Percentiles rank a stretch among this genome's conserved stretches.
phyloP scores from a whole-genome alignment of 768 basidiomycete genomes.

The Boletus speciosus region DNA sequence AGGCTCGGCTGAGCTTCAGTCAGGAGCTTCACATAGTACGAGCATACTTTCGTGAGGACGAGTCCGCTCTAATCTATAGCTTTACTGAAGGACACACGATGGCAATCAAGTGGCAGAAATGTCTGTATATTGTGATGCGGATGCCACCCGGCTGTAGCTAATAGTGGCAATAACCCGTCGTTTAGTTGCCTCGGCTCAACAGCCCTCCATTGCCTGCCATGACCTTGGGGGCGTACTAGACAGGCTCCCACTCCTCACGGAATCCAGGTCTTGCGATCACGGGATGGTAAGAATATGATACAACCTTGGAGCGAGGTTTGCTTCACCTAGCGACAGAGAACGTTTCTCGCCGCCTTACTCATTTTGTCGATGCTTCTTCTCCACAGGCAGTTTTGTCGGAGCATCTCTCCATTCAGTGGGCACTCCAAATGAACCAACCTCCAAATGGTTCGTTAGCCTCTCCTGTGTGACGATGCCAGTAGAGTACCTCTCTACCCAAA shows the following conservation, averaged over 20 bases:
- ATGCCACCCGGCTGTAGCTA: slow-evolving; percentile 8
- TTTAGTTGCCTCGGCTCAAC: not conserved
- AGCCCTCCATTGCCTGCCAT: slow-evolving; percentile 1
- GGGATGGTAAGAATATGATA: not conserved
- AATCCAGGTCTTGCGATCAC: not conserved
- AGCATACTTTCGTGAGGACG: not conserved
- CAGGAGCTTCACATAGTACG: not conserved
- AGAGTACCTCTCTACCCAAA: not conserved
- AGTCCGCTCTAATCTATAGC: not conserved
- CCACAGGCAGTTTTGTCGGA: not conserved
- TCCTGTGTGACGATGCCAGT: not conserved
- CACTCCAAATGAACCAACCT: not conserved
- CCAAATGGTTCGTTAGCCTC: not conserved
- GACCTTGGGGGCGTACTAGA: not conserved
- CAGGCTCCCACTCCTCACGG: not conserved
- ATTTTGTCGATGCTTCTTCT: not conserved
- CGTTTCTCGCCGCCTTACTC: not conserved
- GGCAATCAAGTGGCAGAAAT: slow-evolving; percentile 3
- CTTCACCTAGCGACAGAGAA: not conserved
- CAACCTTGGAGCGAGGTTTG: not conserved
- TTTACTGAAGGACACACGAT: slow-evolving; percentile 2
- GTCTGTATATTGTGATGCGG: not conserved
- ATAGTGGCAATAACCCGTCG: not conserved
- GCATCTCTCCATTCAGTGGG: not conserved
- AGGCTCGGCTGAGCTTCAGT: no score